phyloP scores from a whole-genome alignment of 2,329 filamentous ascomycete genomes.

The Penicillium sp. region DNA sequence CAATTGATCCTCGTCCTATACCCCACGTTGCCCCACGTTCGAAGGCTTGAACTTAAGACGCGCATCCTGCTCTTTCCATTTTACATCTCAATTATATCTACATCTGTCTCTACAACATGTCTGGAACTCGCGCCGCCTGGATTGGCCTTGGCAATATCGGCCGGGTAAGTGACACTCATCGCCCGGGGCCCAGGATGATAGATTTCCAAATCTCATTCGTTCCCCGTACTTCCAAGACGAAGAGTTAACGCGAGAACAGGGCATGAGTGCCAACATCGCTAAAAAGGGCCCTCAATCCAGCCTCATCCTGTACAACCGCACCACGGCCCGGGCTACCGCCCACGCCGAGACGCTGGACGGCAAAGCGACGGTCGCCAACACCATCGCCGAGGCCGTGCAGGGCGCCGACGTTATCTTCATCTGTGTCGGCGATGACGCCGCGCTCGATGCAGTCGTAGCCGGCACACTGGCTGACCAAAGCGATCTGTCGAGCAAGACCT shows the following conservation, averaged over 20 bases:
- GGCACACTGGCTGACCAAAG: slow-evolving; percentile 50
- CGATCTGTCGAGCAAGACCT: slow-evolving; percentile 67
- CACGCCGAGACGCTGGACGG: slow-evolving; percentile 60
- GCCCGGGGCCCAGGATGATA: neutral
- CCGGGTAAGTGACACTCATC: slow-evolving; percentile 54
- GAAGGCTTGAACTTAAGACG: slow-evolving; percentile 3
- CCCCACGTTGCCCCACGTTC: slow-evolving; percentile 16
- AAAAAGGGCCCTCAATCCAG: slow-evolving; percentile 70
- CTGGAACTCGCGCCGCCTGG: slow-evolving; percentile 62
- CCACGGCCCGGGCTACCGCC: slow-evolving; percentile 62
- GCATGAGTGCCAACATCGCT: slow-evolving; percentile 80
- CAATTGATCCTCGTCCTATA: slow-evolving; percentile 1
- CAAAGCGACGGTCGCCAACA: slow-evolving; percentile 61
- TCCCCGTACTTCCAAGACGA: neutral
- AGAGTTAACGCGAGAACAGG: slow-evolving; percentile 48
- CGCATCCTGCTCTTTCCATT: neutral
- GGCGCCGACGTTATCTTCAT: slow-evolving; percentile 76
- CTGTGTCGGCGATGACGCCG: slow-evolving; percentile 75
- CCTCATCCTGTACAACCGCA: slow-evolving; percentile 79
- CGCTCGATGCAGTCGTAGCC: slow-evolving; percentile 63
- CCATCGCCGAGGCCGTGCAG: slow-evolving; percentile 64
- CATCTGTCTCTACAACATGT: slow-evolving; percentile 18
- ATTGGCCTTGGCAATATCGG: slow-evolving; percentile 89
- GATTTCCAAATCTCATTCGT: neutral
- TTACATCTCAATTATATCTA: neutral